Evolutionary conservation across 805 yeast genomes (phyloP), one percentile per base, ranked within the genome.

Genomic region (Maudiozyma barnettii): DNA sequence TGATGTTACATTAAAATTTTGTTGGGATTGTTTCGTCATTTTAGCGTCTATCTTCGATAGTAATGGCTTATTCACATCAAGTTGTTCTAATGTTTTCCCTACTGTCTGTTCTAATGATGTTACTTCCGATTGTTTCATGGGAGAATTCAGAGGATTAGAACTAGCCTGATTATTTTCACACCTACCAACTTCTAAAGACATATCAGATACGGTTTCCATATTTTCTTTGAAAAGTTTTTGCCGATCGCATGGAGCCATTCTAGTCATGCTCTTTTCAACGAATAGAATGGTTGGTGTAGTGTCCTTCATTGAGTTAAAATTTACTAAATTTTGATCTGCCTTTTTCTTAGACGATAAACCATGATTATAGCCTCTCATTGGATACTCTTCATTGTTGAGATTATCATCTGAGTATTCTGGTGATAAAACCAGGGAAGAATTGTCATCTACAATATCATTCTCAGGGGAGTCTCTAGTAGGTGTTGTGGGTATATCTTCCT

Each of bases 11-110:
- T 55, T 60, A 3, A 56, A 35, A 40, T 49, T 57, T 8, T 54
- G 46, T 26, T 3, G 30, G 10, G 30, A 26, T 26, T 33, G 36
- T 33, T 14, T 33, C 8, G 6, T 9, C 36, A 16, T 16, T 33
- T 33, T 14, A 33, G 18, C 9, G 13, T 33, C 30, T 12, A 14
- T 3, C n/a, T 33, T 33, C 8, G 8, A 5, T 14, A 7, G 16
- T 16, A 56, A 56, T 54, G 54, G 50, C 20, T 49, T 53, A 41
- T 59, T 55, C 14, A 56, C 51, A 41, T 59, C 59, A 18, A 56
- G 44, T 36, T 52, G 49, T 43, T 56, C 59, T 21, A 59, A 41
- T 9, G 51, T 50, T 20, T 44, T 49, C n/a, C 38, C 35, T 16
- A 42, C 38, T 2, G 46, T 41, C 10, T 26, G 39, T 14, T 45